Evolutionary conservation across 768 basidiomycete species (phyloP).

Genomic region (Lepiota venenata): DNA sequence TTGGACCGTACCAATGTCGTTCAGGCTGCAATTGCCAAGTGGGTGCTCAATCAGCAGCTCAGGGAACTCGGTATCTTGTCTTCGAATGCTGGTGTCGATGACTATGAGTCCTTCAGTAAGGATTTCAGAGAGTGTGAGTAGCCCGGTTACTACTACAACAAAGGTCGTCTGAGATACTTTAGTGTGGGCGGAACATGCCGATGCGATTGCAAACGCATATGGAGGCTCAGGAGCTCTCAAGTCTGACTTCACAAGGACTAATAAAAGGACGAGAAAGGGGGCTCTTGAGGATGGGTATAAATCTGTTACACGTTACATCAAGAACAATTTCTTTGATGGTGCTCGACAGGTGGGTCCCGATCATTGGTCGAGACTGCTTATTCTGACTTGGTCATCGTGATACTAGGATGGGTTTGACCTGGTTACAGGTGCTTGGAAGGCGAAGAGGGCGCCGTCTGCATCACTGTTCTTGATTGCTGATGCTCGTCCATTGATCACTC

Average conservation of each 20-base stretch:
- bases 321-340: slow-evolving; percentile 97
- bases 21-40: slow-evolving; percentile 87
- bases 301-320: slow-evolving; percentile 79
- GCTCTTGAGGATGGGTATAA: slow-evolving; percentile 84
- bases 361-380: slow-evolving; percentile 1
- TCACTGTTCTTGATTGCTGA: slow-evolving; percentile 74
- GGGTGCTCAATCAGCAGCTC: slow-evolving; percentile 78
- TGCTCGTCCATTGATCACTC: slow-evolving; percentile 74
- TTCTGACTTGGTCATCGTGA: neutral
- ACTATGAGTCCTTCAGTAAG: slow-evolving; percentile 73
- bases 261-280: slow-evolving; percentile 81
- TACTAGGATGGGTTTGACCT: slow-evolving; percentile 89
- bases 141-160: neutral
- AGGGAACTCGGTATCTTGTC: slow-evolving; percentile 68
- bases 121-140: slow-evolving; percentile 86
- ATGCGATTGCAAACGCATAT: slow-evolving; percentile 86
- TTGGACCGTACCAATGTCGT: slow-evolving; percentile 97
- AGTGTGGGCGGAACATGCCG: slow-evolving; percentile 99
- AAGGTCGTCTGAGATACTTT: neutral
- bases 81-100: slow-evolving; percentile 70
- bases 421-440: slow-evolving; percentile 87
- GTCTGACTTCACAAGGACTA: slow-evolving; percentile 94
- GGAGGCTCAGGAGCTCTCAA: slow-evolving; percentile 95
- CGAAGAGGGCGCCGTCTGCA: slow-evolving; percentile 70
- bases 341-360: slow-evolving; percentile 64